These are phyloP conservation scores for Trichocladium antarcticum DNA, from an alignment of 495 filamentous ascomycete genomes.

Conservation along the genomic window DNA sequence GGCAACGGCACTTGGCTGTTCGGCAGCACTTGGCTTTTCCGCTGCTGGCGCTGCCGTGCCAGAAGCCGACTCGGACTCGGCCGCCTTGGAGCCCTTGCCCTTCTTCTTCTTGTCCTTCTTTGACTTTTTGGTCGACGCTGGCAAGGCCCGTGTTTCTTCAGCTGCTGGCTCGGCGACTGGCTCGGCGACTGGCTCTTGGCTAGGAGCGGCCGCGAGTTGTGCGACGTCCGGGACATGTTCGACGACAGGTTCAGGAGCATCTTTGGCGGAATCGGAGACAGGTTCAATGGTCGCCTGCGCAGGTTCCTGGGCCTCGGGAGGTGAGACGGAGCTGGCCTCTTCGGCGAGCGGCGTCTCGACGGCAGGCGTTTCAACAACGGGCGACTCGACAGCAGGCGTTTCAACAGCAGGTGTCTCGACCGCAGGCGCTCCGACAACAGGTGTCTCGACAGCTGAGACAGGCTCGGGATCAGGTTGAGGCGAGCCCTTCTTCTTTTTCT, in stretches of 20 bases:
- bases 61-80: neutral
- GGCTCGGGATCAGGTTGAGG: slow-evolving; percentile 6
- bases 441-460: neutral
- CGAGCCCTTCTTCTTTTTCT: too few relatives aligned
- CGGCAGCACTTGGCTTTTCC: neutral
- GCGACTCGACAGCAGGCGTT: neutral
- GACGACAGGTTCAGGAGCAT: neutral
- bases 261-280: neutral
- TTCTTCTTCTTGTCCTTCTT: slow-evolving; percentile 24
- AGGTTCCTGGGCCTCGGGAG: neutral
- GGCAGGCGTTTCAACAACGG: neutral
- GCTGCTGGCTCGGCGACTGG: too few relatives aligned
- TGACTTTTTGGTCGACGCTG: slow-evolving; percentile 4
- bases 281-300: neutral
- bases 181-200: too few relatives aligned
- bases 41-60: neutral
- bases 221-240: neutral
- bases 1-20: neutral
- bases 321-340: neutral
- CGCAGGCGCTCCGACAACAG: neutral
- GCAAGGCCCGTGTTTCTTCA: neutral
- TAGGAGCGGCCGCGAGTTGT: neutral
- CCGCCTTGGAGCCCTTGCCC: slow-evolving; percentile 12
- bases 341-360: neutral
- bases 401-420: neutral